phyloP scores from a whole-genome alignment of 371 early-diverging fungal species.

The Choanephora cucurbitarum region DNA sequence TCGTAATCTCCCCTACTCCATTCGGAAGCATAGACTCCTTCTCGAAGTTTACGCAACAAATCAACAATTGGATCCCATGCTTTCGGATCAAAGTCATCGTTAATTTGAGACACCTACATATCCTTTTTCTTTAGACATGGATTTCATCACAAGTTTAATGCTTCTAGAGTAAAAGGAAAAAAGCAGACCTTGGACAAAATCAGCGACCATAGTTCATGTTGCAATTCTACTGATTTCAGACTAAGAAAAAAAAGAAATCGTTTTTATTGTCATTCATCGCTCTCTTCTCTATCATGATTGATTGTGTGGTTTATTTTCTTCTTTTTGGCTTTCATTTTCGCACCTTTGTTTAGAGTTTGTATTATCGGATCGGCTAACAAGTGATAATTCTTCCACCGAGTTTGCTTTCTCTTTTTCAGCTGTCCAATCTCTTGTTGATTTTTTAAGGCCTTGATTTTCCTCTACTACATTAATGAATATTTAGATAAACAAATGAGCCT shows the following conservation, averaged over 20 bases:
- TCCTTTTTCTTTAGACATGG: neutral
- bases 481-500: too few species aligned
- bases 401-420: neutral
- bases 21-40: constrained; percentile 24
- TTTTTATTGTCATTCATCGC: neutral
- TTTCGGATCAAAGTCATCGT: constrained; percentile 4
- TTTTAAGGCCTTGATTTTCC: neutral
- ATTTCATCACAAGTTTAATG: too few species aligned
- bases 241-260: constrained; percentile 6
- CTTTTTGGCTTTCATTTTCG: constrained; percentile 4
- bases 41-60: constrained; percentile 25
- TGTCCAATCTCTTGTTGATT: constrained; percentile 19
- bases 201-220: constrained; percentile 16
- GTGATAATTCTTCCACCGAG: constrained; percentile 14
- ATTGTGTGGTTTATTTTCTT: neutral
- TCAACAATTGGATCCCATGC: constrained; percentile 20
- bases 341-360: constrained; percentile 12
- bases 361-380: constrained; percentile 15
- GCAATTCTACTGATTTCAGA: constrained; percentile 13
- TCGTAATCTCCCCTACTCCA: constrained; percentile 16
- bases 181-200: neutral
- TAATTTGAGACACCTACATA: neutral
- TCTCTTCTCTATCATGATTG: neutral
- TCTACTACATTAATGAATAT: neutral
- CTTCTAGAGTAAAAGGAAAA: neutral